These are phyloP conservation scores for Pseudomonodictys pantanalensis DNA, from an alignment of 495 filamentous ascomycete genomes.

Conservation along the genomic window DNA sequence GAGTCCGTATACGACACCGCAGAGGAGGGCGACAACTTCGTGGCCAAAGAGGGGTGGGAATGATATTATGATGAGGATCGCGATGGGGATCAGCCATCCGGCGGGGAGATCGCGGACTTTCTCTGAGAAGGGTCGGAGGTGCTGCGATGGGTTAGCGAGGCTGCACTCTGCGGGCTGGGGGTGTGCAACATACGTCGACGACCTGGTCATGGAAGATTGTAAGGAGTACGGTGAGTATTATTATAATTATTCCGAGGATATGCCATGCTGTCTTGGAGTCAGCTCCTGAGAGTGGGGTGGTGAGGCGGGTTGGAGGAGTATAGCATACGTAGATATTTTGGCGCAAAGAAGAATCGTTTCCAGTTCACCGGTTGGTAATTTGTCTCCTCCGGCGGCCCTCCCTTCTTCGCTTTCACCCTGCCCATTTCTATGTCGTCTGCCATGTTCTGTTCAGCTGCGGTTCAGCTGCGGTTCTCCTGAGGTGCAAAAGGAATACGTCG, in stretches of 20 bases:
- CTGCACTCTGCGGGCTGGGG: background rate
- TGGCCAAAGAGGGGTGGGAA: constrained; percentile 26
- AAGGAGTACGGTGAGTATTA: constrained; percentile 7
- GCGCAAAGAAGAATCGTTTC: constrained; percentile 21
- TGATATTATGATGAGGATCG: constrained; percentile 20
- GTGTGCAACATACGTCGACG: constrained; percentile 7
- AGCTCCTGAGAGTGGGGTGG: too few relatives aligned
- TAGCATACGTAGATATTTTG: constrained; percentile 25
- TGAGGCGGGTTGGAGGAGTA: too few relatives aligned
- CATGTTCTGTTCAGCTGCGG: background rate
- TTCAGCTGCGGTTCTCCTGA: too few relatives aligned
- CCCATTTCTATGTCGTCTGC: constrained; percentile 18
- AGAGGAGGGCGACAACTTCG: constrained; percentile 21
- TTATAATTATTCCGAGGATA: constrained; percentile 11
- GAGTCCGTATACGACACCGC: constrained; percentile 21
- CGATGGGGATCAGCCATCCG: constrained; percentile 25
- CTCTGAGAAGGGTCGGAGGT: constrained; percentile 21
- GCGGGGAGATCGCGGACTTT: constrained; percentile 22
- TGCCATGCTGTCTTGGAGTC: constrained; percentile 25
- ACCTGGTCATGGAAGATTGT: constrained; percentile 17
- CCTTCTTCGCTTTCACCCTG: constrained; percentile 1
- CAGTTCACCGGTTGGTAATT: constrained; percentile 24
- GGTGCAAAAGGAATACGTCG: too few relatives aligned
- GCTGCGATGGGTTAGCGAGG: background rate
- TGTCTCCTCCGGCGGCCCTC: constrained; percentile 8